Base-by-base conservation (phyloP, 2,329 filamentous ascomycete genomes). In the Pyricularia sp. region DNA sequence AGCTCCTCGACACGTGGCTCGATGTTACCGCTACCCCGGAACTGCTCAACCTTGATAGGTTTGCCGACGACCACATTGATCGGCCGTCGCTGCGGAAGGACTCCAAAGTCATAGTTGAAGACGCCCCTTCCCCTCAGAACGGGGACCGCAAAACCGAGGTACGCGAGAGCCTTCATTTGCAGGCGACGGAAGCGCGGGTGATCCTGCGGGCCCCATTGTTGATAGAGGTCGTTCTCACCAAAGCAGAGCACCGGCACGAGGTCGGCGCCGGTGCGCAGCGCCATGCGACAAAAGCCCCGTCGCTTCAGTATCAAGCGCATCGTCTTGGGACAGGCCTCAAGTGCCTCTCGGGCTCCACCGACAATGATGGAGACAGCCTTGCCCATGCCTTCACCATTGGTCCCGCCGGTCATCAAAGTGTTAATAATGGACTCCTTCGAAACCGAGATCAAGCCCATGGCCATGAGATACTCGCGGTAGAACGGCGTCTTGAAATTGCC, bases 291-390 rank as follows among this genome's bases (percentile, higher is more conserved):
- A 75, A 98, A 98, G 11, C 94, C 94, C 76, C 95, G 90, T 64
- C 91, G 87, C 72, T 90, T 89, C 66, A 98, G 84, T 4, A 98
- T 90, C 11, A 98, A 85, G 5, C 89, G 88, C 69, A 97, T 79
- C 17, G 85, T 87, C 67, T 91, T 87, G 0, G 95, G 95, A 70
- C 91, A 88, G 0, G 94, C 93, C 77, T 97, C 92, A 2, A 99
- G 88, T 1, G 92, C 95, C 80, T 99, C 95, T 20, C 93, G 87
- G 4, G 95, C 95, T 10, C 95, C 95, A 66, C 95, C 95, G 63
- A 98, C 85, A 23, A 98, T 95, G 73, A 99, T 97, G 2, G 95
- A 97, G 69, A 98, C 96, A 66, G 92, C 94, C n/a, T 94, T 91
- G 20, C 95, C 94, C 89, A 94, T 94, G 30, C 94, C 94, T 75